Conservation (phyloP, 1,139 yeast genomes). For the Protomyces inouyei region DNA sequence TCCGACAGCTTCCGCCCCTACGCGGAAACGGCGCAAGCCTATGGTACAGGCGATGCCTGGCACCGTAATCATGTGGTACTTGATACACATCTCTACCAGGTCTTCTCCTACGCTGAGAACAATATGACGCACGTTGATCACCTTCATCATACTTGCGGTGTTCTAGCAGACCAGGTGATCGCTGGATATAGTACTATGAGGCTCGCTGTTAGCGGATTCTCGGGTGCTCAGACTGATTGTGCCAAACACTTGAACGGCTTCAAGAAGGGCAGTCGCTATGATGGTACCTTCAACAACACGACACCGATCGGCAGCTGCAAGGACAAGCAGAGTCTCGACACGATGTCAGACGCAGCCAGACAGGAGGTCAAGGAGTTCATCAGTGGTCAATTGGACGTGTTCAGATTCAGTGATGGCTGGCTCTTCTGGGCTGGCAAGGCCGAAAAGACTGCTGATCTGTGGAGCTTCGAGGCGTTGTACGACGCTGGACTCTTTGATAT, state of each 20-base stretch:
- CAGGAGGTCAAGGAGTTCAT: conserved; percentile 57
- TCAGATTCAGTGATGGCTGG: conserved; percentile 67
- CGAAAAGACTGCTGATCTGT: conserved; percentile 63
- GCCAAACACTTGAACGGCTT: conserved; percentile 81
- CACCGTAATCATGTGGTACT: conserved; percentile 19
- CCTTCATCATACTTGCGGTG: conserved; percentile 54
- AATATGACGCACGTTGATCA: conserved; percentile 56
- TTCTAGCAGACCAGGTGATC: background rate
- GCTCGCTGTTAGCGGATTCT: conserved; percentile 83
- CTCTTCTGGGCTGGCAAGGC: conserved; percentile 91
- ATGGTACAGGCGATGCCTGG: background rate
- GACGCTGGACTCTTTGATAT: conserved; percentile 45
- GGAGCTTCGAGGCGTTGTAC: conserved; percentile 68
- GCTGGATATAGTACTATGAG: conserved; percentile 52
- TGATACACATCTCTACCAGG: conserved; percentile 60
- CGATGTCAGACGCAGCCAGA: conserved; percentile 29
- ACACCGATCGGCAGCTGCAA: conserved; percentile 35
- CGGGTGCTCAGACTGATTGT: conserved; percentile 92
- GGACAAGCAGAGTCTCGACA: conserved; percentile 41
- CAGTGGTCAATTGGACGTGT: conserved; percentile 89
- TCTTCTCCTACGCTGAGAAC: conserved; percentile 64
- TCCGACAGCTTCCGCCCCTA: background rate
- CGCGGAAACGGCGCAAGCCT: too few relatives aligned
- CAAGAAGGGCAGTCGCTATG: conserved; percentile 78
- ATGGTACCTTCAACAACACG: conserved; percentile 57